Base-by-base conservation (phyloP, 306 rosid genomes). In the Cajanus cajan region DNA sequence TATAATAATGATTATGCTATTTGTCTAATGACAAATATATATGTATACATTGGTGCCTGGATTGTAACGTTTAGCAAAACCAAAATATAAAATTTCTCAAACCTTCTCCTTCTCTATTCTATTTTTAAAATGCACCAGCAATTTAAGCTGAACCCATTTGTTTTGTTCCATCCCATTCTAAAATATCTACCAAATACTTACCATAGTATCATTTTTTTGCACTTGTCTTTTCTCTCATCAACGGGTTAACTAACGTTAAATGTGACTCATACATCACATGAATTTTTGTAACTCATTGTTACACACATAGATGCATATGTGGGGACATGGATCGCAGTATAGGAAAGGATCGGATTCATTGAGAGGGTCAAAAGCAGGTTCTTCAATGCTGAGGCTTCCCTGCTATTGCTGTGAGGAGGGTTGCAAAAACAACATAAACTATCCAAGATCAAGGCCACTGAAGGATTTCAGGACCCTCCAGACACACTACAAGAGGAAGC, bases 391-490 rank as follows among this genome's bases (percentile, higher is more conserved):
- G 25, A 78, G 92, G 14, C 73, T 91, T 2, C 93, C 93, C 8
- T 91, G 96, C 43, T 91, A 89, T 41, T 91, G 96, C 70, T 91
- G 96, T 48, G 90, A 93, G 7, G 92, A 91, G 84, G 96, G 93
- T 1, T 91, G 96, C 82, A 83, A 85, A 71, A 91, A 91, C 83
- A 87, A 85, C 83, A 89, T 89, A 64, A 86, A 85, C 1, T 88
- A 89, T 59, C 92, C 93, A 7, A 83, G 88, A 71, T 78, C 93
- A 14, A 79, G 82, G 86, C 96, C 96, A 0, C 71, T 91, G 25
- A 91, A 91, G 39, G 96, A 91, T 78, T 91, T 91, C 80, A 75
- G 92, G 31, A 91, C 96, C 0, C 96, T 91, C 4, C 96, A 91
- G 47, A 88, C 90, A 5, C 96, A 91, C 76, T 91, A 89, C 88